phyloP scores from a whole-genome alignment of 306 rosid genomes.

The Inga oerstediana region DNA sequence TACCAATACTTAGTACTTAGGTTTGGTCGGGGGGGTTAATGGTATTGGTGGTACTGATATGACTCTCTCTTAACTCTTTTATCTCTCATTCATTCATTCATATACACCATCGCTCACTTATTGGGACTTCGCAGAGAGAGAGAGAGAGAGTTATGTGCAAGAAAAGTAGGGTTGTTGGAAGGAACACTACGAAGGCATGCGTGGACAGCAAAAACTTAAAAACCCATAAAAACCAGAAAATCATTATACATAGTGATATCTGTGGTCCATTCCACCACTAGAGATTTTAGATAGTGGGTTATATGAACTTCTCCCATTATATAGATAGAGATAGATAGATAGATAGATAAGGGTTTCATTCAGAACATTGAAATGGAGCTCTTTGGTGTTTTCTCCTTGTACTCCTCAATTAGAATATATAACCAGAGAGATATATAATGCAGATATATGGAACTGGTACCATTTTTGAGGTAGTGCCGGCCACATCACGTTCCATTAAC shows the following conservation, averaged over 20 bases:
- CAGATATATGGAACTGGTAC: not conserved
- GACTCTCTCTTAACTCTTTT: not conserved
- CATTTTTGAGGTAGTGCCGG: not conserved
- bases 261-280: not conserved
- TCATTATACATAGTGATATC: not conserved
- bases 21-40: not conserved
- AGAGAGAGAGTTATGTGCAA: not conserved
- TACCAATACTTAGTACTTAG: too few species aligned
- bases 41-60: too few species aligned
- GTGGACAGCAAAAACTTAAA: not conserved
- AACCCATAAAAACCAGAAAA: not conserved
- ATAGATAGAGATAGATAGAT: too few species aligned
- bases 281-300: not conserved
- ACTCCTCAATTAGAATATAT: not conserved
- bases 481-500: not conserved
- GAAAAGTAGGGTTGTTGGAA: not conserved
- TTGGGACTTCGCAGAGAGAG: not conserved
- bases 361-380: not conserved
- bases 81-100: not conserved
- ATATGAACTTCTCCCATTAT: not conserved
- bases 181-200: not conserved
- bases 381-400: not conserved
- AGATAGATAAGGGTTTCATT: not conserved
- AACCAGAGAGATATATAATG: too few species aligned
- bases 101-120: too few species aligned